Conservation (phyloP, 1,139 yeast species). For the Arxiozyma heterogenica region DNA sequence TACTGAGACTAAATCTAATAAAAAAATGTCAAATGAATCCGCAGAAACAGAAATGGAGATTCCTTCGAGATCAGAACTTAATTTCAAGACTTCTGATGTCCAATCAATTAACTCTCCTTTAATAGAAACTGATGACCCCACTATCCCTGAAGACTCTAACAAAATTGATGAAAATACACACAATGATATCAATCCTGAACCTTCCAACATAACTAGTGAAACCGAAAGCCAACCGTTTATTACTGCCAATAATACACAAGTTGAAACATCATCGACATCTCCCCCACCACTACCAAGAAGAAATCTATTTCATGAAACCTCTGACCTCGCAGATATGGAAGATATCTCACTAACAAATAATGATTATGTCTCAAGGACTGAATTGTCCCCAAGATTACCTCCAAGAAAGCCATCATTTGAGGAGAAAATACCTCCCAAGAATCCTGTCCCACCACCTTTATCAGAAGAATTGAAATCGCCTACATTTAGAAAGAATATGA, state of each 20-base stretch:
- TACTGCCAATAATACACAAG: background rate
- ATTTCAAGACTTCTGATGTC: too few relatives aligned
- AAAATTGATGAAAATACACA: background rate
- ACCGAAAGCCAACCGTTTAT: background rate
- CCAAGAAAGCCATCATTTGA: slow-evolving; percentile 3
- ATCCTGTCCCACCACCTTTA: slow-evolving; percentile 29
- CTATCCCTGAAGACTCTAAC: too few relatives aligned
- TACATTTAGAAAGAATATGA: slow-evolving; percentile 14
- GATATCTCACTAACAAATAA: background rate
- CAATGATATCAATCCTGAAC: background rate
- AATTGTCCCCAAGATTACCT: slow-evolving; percentile 14
- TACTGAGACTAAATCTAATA: background rate
- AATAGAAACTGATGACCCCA: too few relatives aligned
- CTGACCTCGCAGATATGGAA: background rate
- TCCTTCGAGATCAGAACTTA: too few relatives aligned
- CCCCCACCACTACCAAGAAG: slow-evolving; percentile 5
- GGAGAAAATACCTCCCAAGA: slow-evolving; percentile 8
- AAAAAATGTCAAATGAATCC: background rate
- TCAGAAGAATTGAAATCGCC: slow-evolving; percentile 27
- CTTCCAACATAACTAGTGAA: background rate
- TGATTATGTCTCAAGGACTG: background rate
- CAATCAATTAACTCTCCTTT: too few relatives aligned
- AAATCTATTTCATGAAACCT: background rate
- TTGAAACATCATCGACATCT: background rate
- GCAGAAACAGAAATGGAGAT: too few relatives aligned